Conservation (phyloP, 1,284 basidiomycete genomes). For the Sphagnurus paluster region DNA sequence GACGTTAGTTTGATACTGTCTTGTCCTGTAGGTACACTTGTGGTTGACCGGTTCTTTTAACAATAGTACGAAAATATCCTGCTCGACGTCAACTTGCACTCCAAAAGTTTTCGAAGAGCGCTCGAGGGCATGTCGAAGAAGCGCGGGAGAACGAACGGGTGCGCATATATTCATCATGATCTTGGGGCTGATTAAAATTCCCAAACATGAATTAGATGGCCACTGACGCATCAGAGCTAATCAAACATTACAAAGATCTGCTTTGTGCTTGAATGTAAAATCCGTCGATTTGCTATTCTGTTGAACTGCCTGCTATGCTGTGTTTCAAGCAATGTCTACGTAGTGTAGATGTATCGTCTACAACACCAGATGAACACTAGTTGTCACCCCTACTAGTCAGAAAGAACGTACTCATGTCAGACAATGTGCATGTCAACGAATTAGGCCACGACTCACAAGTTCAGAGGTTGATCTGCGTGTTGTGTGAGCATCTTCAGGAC, state of each 20-base stretch:
- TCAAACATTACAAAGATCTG: conserved; percentile 38
- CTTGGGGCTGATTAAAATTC: background rate
- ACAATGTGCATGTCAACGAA: background rate
- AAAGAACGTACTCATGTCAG: conserved; percentile 1
- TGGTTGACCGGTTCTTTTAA: background rate
- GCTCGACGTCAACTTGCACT: conserved; percentile 26
- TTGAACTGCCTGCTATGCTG: background rate
- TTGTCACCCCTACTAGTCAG: conserved; percentile 24
- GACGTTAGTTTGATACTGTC: conserved; percentile 25
- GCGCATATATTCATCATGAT: conserved; percentile 10
- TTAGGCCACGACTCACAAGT: conserved; percentile 26
- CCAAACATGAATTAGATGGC: conserved; percentile 26
- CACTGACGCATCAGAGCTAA: conserved; percentile 36
- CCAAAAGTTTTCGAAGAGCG: conserved; percentile 28
- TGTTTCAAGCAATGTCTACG: no score
- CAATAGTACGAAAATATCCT: conserved; percentile 29
- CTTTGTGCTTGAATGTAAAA: conserved; percentile 20
- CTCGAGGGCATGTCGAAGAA: conserved; percentile 32
- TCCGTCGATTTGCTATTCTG: background rate
- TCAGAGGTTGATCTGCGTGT: conserved; percentile 36
- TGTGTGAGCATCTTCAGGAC: conserved; percentile 36
- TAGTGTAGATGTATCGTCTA: conserved; percentile 5
- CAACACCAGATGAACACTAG: background rate
- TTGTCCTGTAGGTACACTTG: background rate
- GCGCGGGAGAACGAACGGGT: conserved; percentile 33